Evolutionary conservation across 495 filamentous ascomycete genomes (phyloP), one percentile per base, ranked within the genome.

Genomic region (Podospora sp.): DNA sequence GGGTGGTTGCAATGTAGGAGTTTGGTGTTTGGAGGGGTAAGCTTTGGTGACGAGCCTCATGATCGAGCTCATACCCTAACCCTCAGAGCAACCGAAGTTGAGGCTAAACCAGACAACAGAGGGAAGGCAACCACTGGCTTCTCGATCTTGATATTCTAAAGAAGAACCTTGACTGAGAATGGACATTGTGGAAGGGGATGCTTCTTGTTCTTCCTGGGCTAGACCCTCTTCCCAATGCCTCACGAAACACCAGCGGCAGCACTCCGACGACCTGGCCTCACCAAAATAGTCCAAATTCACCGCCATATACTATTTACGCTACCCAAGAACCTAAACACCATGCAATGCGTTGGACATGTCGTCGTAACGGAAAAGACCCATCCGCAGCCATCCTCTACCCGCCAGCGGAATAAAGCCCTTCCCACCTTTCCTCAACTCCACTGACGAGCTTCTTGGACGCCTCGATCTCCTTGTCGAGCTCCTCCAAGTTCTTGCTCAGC

Each of bases 401-500:
- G 40, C 67, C 58, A 2, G 59, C 70, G 0, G 77, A 66, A 72
- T 85, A 87, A 6, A 84, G 33, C 3, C 81, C 84, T 24, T 78
- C 79, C 79, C 82, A 86, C 56, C 74, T 70, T 67, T 79, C 76
- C 64, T 91, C 89, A 35, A 91, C 79, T 27, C 80, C 78, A 18
- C 71, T 77, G 6, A 92, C 81, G 67, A 83, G 80, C 27, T 77
- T 72, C 26, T 80, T 84, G 14, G 93, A 80, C 26, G 82, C 84
- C 75, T 91, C 88, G 69, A 97, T 94, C 80, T 99, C 95, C 25
- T 78, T 84, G 46, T 88, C 90, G 56, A 99, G 77, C 75, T 99
- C 95, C 62, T 93, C 91, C 27, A 94, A 73, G 75, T 97, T 99
- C 72, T 87, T 82, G 21, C 88, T 87, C 63, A 99, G 79, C 27